These are phyloP conservation scores for Fraxinus angustifolia DNA, from an alignment of 305 asterid genomes.

Conservation along the genomic window DNA sequence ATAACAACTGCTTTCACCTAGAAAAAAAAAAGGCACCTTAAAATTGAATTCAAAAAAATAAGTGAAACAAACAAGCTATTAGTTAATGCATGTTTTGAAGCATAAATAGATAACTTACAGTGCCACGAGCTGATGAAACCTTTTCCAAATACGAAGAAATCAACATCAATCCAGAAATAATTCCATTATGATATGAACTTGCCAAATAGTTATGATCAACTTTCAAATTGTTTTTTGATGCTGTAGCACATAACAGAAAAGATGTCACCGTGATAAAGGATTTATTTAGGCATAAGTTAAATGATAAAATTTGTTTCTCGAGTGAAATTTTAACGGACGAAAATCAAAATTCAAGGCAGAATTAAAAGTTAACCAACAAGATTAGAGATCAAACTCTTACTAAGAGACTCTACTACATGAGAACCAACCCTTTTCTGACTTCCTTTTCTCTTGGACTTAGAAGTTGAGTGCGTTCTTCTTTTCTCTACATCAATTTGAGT, in stretches of 20 bases:
- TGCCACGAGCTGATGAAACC: conserved; percentile 35
- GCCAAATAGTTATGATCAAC: conserved; percentile 76
- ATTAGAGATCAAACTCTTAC: conserved; percentile 27
- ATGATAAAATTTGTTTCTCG: neutral
- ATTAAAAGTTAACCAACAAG: conserved; percentile 19
- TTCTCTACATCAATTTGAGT: conserved; percentile 31
- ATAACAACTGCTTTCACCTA: conserved; percentile 69
- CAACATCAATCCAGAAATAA: conserved; percentile 74
- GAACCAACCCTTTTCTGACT: conserved; percentile 39
- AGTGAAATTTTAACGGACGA: neutral
- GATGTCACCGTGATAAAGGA: neutral
- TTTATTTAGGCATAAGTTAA: neutral
- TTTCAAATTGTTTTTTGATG: conserved; percentile 35
- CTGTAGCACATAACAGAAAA: conserved; percentile 28
- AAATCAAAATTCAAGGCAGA: neutral
- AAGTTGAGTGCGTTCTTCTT: conserved; percentile 30
- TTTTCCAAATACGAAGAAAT: conserved; percentile 53
- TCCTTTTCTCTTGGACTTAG: conserved; percentile 47
- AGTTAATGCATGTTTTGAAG: conserved; percentile 15
- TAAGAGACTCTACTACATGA: conserved; percentile 26
- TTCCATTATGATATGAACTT: conserved; percentile 88
- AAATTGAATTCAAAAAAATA: neutral
- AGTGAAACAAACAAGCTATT: conserved; percentile 1
- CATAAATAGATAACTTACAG: conserved; percentile 40
- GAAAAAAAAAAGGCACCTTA: conserved; percentile 12